Base-by-base conservation (phyloP, 1,284 basidiomycete species). In the Leccinum ponderosum region DNA sequence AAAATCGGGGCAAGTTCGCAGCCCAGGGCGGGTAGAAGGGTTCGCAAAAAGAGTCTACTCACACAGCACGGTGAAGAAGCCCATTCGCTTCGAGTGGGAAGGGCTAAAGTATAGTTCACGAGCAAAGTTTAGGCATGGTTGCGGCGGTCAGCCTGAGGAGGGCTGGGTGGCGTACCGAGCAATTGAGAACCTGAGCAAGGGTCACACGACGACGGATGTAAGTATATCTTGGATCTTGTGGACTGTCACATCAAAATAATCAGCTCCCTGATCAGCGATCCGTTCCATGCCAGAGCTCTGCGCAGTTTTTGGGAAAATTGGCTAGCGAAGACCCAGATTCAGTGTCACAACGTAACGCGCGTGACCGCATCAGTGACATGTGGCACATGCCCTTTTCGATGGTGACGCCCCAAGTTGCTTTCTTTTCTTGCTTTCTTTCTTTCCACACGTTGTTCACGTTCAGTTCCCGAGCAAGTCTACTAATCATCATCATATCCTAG, bases 181-280 rank as follows among this genome's bases (percentile, higher is more conserved):
- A 48, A 42, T 42, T 39, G 37, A 50, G 47, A 39, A 35, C 25
- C 55, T 56, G 31, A 15, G 22, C 53, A 44, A 44, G 42, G 42
- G 42, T 55, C 53, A 17, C 17, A 15, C 29, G 29, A 22, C 14
- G 14, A 17, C 11, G 42, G 17, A 44, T 12, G 42, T 29, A 29
- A 29, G 29, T 44, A 44, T 54, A 54, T 54, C 53, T 54, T 22
- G 22, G 64, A 65, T 65, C 64, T 65, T 35, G 31, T 15, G 52
- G 33, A 27, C 48, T 25, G 17, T 50, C 48, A 58, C 31, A 33
- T 47, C 52, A 33, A 63, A 53, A 61, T 29, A 53, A 71, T 65
- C 65, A 56, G 42, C 57, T 57, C 48, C 48, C 31, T 62, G 51
- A 65, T 67, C 63, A 42, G 37, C 47, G 69, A 70, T 71, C 53